Conservation (phyloP, 1,284 basidiomycete genomes). For the Ceratobasidium sp. region DNA sequence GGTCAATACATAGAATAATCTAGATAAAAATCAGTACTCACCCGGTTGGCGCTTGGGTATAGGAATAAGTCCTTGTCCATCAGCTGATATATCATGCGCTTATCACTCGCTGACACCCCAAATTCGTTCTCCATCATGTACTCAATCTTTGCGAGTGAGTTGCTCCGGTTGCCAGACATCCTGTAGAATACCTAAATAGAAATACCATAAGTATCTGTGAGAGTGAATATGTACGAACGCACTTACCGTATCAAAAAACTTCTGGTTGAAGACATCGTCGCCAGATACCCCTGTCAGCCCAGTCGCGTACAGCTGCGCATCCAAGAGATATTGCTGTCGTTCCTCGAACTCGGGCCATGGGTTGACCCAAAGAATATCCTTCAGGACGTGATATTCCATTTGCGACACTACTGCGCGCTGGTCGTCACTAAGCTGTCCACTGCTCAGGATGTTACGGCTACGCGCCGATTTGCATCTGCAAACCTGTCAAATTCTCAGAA, state of each 20-base stretch:
- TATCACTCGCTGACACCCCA: neutral
- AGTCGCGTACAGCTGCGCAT: no score
- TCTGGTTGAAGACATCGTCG: neutral
- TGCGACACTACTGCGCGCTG: no score
- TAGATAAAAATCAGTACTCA: conserved; percentile 1
- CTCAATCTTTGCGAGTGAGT: neutral
- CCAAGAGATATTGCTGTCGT: no score
- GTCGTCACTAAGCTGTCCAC: no score
- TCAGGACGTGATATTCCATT: no score
- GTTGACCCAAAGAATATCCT: no score
- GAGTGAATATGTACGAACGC: neutral
- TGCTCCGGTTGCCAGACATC: neutral
- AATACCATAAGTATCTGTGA: neutral
- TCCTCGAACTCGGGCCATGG: no score
- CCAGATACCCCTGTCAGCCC: neutral
- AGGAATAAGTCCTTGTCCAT: conserved; percentile 2
- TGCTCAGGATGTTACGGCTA: no score
- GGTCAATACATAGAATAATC: no score
- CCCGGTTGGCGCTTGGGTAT: neutral
- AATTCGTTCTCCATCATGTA: conserved; percentile 6
- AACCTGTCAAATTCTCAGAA: no score
- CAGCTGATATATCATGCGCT: neutral
- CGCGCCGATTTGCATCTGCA: neutral
- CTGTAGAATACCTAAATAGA: neutral
- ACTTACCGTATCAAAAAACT: neutral